Conservation (phyloP, 164 flowering plant genomes). For the Umbellularia californica region DNA sequence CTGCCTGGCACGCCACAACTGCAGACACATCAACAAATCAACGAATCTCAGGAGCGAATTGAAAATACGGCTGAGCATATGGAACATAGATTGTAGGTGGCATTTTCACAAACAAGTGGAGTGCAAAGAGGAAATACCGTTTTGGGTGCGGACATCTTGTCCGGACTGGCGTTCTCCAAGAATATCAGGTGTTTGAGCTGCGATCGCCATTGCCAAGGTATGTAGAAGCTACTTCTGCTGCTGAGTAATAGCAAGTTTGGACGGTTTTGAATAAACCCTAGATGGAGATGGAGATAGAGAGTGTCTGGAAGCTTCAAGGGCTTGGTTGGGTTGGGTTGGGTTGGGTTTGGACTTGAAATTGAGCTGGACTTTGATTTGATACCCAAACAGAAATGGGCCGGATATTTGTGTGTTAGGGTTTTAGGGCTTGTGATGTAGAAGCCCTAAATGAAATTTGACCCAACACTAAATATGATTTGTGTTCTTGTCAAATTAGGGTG, state of each 20-base stretch:
- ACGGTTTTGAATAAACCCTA: background rate
- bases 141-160: conserved; percentile 97
- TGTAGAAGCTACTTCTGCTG: background rate
- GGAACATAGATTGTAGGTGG: background rate
- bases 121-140: conserved; percentile 41
- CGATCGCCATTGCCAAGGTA: conserved; percentile 32
- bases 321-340: no score
- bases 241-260: no score
- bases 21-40: conserved; percentile 7
- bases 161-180: conserved; percentile 92
- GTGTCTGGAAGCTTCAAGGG: no score
- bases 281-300: background rate
- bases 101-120: no score
- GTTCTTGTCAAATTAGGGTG: no score
- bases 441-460: no score
- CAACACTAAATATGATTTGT: no score
- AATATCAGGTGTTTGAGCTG: conserved; percentile 57
- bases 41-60: background rate
- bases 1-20: conserved; percentile 90
- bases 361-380: no score
- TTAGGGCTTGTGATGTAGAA: no score
- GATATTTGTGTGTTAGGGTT: no score
- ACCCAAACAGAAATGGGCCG: no score
- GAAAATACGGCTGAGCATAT: background rate
- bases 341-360: no score